phyloP scores from a whole-genome alignment of 202 grass and related monocot genomes.

The Digitaria exilis region DNA sequence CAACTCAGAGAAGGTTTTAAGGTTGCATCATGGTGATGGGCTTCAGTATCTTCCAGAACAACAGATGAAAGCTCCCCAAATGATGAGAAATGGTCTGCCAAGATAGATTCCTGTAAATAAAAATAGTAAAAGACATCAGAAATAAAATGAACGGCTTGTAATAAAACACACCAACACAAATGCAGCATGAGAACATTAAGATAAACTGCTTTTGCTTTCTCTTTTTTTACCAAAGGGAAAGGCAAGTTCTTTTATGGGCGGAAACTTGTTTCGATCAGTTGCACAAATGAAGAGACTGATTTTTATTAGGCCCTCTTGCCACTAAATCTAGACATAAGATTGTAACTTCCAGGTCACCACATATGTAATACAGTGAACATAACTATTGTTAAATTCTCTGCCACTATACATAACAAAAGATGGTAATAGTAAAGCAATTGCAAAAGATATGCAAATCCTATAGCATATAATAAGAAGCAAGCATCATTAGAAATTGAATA shows the following conservation, averaged over 20 bases:
- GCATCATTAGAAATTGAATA: background rate
- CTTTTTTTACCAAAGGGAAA: background rate
- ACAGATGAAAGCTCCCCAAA: conserved; percentile 89
- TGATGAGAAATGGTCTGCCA: conserved; percentile 87
- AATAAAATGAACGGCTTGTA: conserved; percentile 11
- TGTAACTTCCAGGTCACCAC: conserved; percentile 22
- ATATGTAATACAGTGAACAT: background rate
- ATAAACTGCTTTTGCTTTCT: background rate
- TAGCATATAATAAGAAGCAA: background rate
- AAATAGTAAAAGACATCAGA: conserved; percentile 35
- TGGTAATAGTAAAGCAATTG: background rate
- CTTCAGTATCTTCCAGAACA: conserved; percentile 68
- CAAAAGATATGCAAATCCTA: conserved; percentile 11
- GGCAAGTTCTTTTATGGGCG: background rate
- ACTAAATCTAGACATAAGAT: conserved; percentile 5
- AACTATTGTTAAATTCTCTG: background rate
- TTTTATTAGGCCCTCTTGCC: background rate
- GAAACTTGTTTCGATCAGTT: background rate
- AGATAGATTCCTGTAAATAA: conserved; percentile 70
- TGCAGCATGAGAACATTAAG: conserved; percentile 10
- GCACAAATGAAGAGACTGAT: conserved; percentile 1
- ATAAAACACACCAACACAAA: conserved; percentile 32
- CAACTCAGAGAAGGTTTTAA: conserved; percentile 60
- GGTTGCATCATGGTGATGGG: conserved; percentile 56
- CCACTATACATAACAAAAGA: background rate